Evolutionary conservation across 169 alveolate species (phyloP), one percentile per base, ranked within the genome.

Genomic region (Plasmodium gonderi): DNA sequence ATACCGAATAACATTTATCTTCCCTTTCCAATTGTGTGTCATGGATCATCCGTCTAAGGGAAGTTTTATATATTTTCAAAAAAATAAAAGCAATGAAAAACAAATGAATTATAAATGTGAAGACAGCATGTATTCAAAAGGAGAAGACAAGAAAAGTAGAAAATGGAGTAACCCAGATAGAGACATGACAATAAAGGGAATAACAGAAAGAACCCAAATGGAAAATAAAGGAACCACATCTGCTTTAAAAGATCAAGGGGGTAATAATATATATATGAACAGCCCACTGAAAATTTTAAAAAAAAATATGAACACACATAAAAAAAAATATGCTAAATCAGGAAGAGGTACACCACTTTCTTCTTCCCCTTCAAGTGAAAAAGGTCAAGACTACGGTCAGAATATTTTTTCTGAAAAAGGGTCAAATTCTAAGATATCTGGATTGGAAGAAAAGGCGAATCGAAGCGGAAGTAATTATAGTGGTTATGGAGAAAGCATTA

Each of bases 81-180:
- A 69, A 26, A 83, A 83, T 69, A 83, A 83, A 83, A 38, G 92
- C 29, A 83, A 83, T 69, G 92, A 83, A 4, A 68, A 45, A n/a
- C 75, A 82, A 69, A 9, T 49, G 49, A 82, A 69, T 3, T 54
- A 82, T 47, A 82, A 82, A 69, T 45, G 0, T 29, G 92, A 82
- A 67, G 92, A 68, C 49, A 45, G 14, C 75, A 67, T 64, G 44
- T 47, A 29, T 31, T 51, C 42, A 5, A 69, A 82, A 82, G 76
- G 42, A 45, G 82, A 68, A 12, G 92, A 82, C 14, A 80, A 80
- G 31, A 80, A 80, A 40, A 75, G 8, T 40, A 33, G 47, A 11
- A 78, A 78, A 23, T 36, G 65, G 65, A 40, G 33, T 38, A 20
- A 17, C 2, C 9, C 17, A 23, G 65, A 74, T 3, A 31, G 45